phyloP scores from a whole-genome alignment of 352 stramenopile genomes.

The Phytophthora rubi region DNA sequence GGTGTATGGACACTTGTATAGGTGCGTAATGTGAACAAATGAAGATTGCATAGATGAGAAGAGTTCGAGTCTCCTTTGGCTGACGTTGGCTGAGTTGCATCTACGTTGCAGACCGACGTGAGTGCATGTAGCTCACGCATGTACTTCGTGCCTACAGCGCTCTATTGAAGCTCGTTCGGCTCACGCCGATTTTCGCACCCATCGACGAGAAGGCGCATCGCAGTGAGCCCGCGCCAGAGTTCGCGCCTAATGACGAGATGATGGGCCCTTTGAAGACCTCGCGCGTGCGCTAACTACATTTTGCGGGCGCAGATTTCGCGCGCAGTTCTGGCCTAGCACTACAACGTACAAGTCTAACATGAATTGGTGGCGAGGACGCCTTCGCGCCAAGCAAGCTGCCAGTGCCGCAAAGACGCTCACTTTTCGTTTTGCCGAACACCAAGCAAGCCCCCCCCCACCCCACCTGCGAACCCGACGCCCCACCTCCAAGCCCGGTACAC shows the following conservation, averaged over 20 bases:
- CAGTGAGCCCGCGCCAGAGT: not conserved
- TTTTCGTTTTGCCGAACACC: too few relatives aligned
- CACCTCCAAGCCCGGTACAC: too few relatives aligned
- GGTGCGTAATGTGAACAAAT: not conserved
- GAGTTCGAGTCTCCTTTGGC: not conserved
- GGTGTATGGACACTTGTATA: not conserved
- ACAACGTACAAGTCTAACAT: not conserved
- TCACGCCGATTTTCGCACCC: not conserved
- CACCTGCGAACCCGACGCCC: too few relatives aligned
- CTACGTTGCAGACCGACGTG: not conserved
- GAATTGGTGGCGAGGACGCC: not conserved
- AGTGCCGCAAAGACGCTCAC: not conserved
- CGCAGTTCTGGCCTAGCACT: not conserved
- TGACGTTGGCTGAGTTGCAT: not conserved
- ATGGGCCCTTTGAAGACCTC: too few relatives aligned
- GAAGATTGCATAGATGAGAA: not conserved
- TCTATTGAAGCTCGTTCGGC: not conserved
- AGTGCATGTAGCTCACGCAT: not conserved
- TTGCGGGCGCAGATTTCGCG: not conserved
- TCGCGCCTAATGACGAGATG: not conserved
- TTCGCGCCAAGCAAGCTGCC: not conserved
- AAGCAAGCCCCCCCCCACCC: too few relatives aligned
- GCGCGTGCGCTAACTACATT: not conserved
- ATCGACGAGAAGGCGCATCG: not conserved
- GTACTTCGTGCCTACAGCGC: not conserved